A percentile compares a stretch with the other conserved stretches of the same genome.
phyloP scores from a whole-genome alignment of 2,329 filamentous ascomycete species.

The Escovopsis sp. region DNA sequence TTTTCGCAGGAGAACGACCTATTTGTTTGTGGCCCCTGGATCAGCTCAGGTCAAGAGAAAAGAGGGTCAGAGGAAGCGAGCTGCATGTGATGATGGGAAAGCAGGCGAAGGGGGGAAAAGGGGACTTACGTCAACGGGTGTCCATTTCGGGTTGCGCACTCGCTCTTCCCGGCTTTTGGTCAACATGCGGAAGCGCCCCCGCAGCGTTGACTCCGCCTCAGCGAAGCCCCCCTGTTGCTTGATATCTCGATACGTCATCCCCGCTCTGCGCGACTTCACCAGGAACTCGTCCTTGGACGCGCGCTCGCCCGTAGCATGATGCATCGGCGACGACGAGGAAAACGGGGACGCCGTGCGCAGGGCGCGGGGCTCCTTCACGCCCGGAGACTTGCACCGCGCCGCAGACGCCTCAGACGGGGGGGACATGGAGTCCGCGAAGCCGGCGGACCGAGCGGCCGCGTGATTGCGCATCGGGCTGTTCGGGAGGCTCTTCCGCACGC shows the following conservation, averaged over 20 bases:
- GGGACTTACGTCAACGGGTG: constrained; percentile 44
- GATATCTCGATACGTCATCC: constrained; percentile 52
- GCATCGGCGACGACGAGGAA: neutral
- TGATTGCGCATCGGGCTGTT: neutral
- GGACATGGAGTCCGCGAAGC: neutral
- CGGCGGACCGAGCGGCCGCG: neutral
- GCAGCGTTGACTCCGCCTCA: constrained; percentile 57
- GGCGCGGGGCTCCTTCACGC: neutral
- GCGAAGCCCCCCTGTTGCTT: constrained; percentile 35
- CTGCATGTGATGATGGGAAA: neutral
- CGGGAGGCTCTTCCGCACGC: neutral
- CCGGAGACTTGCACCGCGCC: neutral
- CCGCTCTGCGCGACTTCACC: constrained; percentile 35
- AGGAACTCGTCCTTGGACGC: constrained; percentile 28
- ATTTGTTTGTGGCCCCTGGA: neutral
- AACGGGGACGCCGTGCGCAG: neutral
- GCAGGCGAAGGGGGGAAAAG: neutral
- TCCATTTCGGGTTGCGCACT: constrained; percentile 52
- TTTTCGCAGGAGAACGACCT: constrained; percentile 30
- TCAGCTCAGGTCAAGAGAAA: neutral
- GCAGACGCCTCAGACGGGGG: neutral
- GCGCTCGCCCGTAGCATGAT: neutral
- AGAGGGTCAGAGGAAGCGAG: neutral
- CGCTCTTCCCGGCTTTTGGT: constrained; percentile 47
- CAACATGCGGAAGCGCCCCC: constrained; percentile 50